Percentiles rank a stretch among this genome's conserved stretches.
These are phyloP conservation scores for Gloeophyllum trabeum DNA, from an alignment of 768 basidiomycete species.

Conservation along the genomic window DNA sequence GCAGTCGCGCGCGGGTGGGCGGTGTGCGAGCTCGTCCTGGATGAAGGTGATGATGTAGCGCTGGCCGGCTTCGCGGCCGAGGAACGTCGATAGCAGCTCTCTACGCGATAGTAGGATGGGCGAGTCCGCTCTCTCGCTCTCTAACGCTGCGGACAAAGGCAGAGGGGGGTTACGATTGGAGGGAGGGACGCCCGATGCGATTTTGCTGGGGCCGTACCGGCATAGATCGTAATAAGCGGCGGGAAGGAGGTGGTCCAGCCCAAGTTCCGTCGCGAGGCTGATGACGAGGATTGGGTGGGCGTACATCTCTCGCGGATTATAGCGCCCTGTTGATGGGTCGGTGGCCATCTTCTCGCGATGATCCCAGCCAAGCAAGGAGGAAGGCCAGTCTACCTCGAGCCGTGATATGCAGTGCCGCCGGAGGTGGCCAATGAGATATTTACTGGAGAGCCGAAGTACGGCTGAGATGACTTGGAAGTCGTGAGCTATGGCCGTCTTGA, in stretches of 20 bases:
- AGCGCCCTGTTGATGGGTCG: slow-evolving; percentile 36
- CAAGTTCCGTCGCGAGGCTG: slow-evolving; percentile 56
- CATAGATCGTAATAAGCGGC: slow-evolving; percentile 68
- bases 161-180: slow-evolving; percentile 8
- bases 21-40: slow-evolving; percentile 37
- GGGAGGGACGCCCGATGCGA: slow-evolving; percentile 35
- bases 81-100: slow-evolving; percentile 31
- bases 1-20: slow-evolving; percentile 38
- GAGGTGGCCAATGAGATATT: slow-evolving; percentile 65
- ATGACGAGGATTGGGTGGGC: slow-evolving; percentile 65
- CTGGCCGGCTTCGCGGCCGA: slow-evolving; percentile 57
- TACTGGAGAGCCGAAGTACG: slow-evolving; percentile 61
- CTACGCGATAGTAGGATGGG: slow-evolving; percentile 22
- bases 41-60: slow-evolving; percentile 53
- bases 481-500: slow-evolving; percentile 33
- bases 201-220: slow-evolving; percentile 62
- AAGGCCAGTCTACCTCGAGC: slow-evolving; percentile 55
- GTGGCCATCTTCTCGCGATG: slow-evolving; percentile 45
- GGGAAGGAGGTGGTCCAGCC: slow-evolving; percentile 44
- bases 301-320: slow-evolving; percentile 44
- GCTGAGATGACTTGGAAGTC: slow-evolving; percentile 52
- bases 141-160: slow-evolving; percentile 1
- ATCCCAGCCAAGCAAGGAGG: slow-evolving; percentile 61
- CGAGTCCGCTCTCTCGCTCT: not conserved
- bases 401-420: slow-evolving; percentile 48